Conservation (phyloP, 2,329 filamentous ascomycete species). For the Claviceps humidiphila region DNA sequence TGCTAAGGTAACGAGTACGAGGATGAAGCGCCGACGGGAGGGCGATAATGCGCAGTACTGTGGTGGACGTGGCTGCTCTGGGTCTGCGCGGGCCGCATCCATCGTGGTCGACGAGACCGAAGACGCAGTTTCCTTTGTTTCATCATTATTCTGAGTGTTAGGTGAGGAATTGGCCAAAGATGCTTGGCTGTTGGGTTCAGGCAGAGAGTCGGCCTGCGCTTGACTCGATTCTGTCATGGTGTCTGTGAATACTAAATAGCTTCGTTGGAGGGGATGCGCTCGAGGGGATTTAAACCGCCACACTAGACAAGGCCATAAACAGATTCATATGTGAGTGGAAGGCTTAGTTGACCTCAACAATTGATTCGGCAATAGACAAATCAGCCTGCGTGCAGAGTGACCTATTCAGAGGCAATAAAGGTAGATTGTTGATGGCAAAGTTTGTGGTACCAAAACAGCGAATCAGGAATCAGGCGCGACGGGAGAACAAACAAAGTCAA, state of each 20-base stretch:
- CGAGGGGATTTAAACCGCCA: not conserved
- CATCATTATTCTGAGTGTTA: not conserved
- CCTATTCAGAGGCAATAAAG: too few species aligned
- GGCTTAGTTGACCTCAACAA: too few species aligned
- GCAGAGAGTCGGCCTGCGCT: not conserved
- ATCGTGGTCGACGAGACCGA: not conserved
- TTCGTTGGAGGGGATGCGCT: not conserved
- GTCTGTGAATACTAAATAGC: not conserved
- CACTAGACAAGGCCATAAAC: too few species aligned
- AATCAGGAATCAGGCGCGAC: too few species aligned
- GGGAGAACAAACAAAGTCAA: too few species aligned
- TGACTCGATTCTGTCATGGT: not conserved
- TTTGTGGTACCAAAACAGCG: too few species aligned
- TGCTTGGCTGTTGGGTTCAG: not conserved
- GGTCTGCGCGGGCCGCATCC: not conserved
- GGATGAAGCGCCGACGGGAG: conserved; percentile 22
- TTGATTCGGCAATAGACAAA: too few species aligned
- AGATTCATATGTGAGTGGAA: too few species aligned
- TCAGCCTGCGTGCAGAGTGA: too few species aligned
- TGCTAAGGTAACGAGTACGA: conserved; percentile 24
- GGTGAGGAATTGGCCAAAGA: not conserved
- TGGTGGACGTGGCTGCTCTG: conserved; percentile 3
- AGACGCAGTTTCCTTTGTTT: not conserved
- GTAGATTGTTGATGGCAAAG: too few species aligned
- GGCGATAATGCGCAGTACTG: conserved; percentile 25